phyloP scores from a whole-genome alignment of 73 alveolate species.

The Tetrahymena elliotti region DNA sequence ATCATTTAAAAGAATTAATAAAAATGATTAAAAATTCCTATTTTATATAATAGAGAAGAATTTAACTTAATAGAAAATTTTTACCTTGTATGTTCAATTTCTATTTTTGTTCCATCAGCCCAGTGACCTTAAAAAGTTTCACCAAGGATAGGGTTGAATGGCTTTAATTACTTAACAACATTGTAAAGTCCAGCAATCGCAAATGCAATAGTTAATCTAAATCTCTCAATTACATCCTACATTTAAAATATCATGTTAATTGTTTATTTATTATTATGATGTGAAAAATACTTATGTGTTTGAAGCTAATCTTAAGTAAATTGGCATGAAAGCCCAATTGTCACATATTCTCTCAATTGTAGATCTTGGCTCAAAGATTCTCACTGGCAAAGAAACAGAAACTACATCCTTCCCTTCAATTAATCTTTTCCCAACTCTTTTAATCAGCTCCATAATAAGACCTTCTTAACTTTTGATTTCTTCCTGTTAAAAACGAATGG shows the following conservation, averaged over 20 bases:
- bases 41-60: no score
- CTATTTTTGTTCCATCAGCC: conserved; percentile 82
- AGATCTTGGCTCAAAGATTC: conserved; percentile 81
- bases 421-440: conserved; percentile 30
- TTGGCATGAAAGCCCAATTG: conserved; percentile 68
- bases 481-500: neutral
- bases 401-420: conserved; percentile 42
- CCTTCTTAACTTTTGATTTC: conserved; percentile 34
- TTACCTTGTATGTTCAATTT: conserved; percentile 71
- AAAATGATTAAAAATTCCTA: no score
- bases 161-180: conserved; percentile 52
- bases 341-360: conserved; percentile 68
- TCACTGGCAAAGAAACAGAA: conserved; percentile 70
- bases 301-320: conserved; percentile 51
- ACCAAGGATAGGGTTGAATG: conserved; percentile 92
- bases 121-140: conserved; percentile 89
- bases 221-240: conserved; percentile 56
- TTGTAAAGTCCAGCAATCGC: conserved; percentile 57
- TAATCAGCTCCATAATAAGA: conserved; percentile 20
- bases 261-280: neutral
- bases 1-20: no score
- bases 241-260: neutral
- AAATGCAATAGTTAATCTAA: conserved; percentile 52
- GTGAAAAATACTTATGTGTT: neutral
- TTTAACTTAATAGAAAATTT: neutral